A percentile compares a stretch with the other conserved stretches of the same genome.
These are phyloP conservation scores for Meripilus lineatus DNA, from an alignment of 1,284 basidiomycete species.

Conservation along the genomic window DNA sequence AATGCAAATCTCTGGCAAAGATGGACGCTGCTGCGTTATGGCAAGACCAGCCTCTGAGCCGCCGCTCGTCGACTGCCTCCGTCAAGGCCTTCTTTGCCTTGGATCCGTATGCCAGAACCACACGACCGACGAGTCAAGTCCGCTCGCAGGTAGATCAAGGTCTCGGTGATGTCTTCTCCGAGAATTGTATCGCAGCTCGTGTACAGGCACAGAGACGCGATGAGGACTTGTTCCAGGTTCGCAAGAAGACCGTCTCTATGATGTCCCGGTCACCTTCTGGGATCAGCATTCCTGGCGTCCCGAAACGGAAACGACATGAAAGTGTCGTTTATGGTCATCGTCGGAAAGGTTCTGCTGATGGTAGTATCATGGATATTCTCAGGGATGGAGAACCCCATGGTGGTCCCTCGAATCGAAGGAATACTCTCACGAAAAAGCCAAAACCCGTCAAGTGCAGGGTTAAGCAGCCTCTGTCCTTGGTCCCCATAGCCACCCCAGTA, in stretches of 20 bases:
- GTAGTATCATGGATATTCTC: slow-evolving; percentile 11
- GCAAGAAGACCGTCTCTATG: slow-evolving; percentile 27
- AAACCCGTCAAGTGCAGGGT: slow-evolving; percentile 34
- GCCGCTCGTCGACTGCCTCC: slow-evolving; percentile 54
- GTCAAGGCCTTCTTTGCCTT: slow-evolving; percentile 52
- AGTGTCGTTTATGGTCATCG: slow-evolving; percentile 60
- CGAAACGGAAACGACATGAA: slow-evolving; percentile 60
- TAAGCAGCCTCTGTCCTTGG: slow-evolving; percentile 40
- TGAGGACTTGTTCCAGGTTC: slow-evolving; percentile 57
- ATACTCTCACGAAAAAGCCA: slow-evolving; percentile 25
- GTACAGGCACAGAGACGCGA: slow-evolving; percentile 53
- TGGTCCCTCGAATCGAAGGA: neutral
- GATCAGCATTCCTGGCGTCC: slow-evolving; percentile 44
- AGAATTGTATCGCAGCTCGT: slow-evolving; percentile 55
- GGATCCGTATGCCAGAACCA: slow-evolving; percentile 44
- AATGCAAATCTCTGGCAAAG: slow-evolving; percentile 18
- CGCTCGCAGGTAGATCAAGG: slow-evolving; percentile 66
- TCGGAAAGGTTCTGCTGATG: slow-evolving; percentile 39
- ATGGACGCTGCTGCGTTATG: slow-evolving; percentile 20
- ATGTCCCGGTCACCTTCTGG: slow-evolving; percentile 27
- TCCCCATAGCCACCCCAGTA: slow-evolving; percentile 17
- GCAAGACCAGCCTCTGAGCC: slow-evolving; percentile 31
- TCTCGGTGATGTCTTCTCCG: slow-evolving; percentile 65
- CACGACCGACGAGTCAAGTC: slow-evolving; percentile 63
- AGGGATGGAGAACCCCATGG: slow-evolving; percentile 13